phyloP scores from a whole-genome alignment of 2,329 filamentous ascomycete genomes.

The Fusarium dimerum region DNA sequence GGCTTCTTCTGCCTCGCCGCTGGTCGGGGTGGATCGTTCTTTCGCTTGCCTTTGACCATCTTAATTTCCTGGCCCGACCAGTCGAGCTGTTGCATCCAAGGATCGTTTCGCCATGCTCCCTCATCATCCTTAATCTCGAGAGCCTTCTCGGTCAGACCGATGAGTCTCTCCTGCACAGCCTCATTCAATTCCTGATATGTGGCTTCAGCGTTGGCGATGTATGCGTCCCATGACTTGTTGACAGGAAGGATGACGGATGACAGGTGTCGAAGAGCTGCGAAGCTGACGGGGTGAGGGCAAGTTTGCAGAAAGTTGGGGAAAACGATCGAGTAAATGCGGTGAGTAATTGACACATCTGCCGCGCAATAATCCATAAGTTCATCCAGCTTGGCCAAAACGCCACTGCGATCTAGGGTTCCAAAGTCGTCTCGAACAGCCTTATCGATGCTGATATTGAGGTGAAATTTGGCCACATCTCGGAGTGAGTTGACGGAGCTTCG shows the following conservation, averaged over 20 bases:
- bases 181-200: slow-evolving; percentile 78
- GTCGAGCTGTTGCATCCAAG: slow-evolving; percentile 91
- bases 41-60: slow-evolving; percentile 90
- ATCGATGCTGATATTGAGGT: slow-evolving; percentile 88
- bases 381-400: slow-evolving; percentile 71
- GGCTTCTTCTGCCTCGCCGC: slow-evolving; percentile 87
- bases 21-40: slow-evolving; percentile 74
- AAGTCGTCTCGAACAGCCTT: slow-evolving; percentile 87
- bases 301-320: slow-evolving; percentile 86
- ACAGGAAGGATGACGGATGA: slow-evolving; percentile 91
- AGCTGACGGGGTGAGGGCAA: slow-evolving; percentile 96
- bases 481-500: slow-evolving; percentile 94
- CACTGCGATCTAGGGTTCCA: slow-evolving; percentile 73
- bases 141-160: slow-evolving; percentile 75
- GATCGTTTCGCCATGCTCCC: slow-evolving; percentile 73
- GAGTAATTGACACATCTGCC: slow-evolving; percentile 88
- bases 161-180: slow-evolving; percentile 74
- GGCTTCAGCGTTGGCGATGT: slow-evolving; percentile 79
- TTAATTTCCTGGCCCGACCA: slow-evolving; percentile 93
- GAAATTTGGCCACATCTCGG: slow-evolving; percentile 93
- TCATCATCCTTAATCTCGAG: slow-evolving; percentile 70
- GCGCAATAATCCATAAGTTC: slow-evolving; percentile 92
- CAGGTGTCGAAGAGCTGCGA: slow-evolving; percentile 89
- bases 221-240: slow-evolving; percentile 82
- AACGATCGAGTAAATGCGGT: slow-evolving; percentile 90